These are phyloP conservation scores for Yamadazyma ubonensis DNA, from an alignment of 805 yeast genomes.

Conservation along the genomic window DNA sequence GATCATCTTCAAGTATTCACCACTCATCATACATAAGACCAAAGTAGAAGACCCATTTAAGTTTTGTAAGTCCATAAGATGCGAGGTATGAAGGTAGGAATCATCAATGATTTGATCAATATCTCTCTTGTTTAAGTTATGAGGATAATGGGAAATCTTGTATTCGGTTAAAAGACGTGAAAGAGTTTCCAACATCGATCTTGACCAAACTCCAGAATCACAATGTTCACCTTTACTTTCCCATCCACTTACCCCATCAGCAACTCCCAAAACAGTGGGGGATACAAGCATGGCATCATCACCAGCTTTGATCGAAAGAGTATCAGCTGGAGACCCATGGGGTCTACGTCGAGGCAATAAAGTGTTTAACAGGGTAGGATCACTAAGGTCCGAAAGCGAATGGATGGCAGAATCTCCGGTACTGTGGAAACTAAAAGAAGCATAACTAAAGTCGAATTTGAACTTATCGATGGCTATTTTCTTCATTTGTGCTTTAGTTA, in stretches of 20 bases:
- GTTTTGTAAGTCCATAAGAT: slow-evolving; percentile 48
- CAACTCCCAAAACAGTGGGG: slow-evolving; percentile 51
- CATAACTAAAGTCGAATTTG: slow-evolving; percentile 44
- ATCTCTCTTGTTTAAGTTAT: slow-evolving; percentile 40
- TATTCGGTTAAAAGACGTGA: slow-evolving; percentile 47
- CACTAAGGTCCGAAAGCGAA: slow-evolving; percentile 51
- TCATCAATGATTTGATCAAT: slow-evolving; percentile 45
- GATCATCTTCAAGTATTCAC: slow-evolving; percentile 44
- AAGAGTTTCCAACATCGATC: slow-evolving; percentile 51
- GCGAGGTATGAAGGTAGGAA: slow-evolving; percentile 47
- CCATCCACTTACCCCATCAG: slow-evolving; percentile 62
- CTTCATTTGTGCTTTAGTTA: slow-evolving; percentile 40
- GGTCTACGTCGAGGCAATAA: slow-evolving; percentile 51
- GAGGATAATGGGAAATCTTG: slow-evolving; percentile 38
- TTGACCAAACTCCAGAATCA: slow-evolving; percentile 52
- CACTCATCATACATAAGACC: slow-evolving; percentile 47
- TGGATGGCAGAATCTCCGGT: slow-evolving; percentile 39
- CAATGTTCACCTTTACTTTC: slow-evolving; percentile 42
- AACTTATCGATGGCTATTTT: slow-evolving; percentile 37
- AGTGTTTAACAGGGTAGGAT: slow-evolving; percentile 44
- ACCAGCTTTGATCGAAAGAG: slow-evolving; percentile 52
- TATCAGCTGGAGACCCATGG: slow-evolving; percentile 52
- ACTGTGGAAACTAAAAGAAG: slow-evolving; percentile 51
- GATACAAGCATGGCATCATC: slow-evolving; percentile 59
- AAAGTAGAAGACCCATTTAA: slow-evolving; percentile 52